Conservation (phyloP, 805 yeast species). For the Yarrowia divulgata region DNA sequence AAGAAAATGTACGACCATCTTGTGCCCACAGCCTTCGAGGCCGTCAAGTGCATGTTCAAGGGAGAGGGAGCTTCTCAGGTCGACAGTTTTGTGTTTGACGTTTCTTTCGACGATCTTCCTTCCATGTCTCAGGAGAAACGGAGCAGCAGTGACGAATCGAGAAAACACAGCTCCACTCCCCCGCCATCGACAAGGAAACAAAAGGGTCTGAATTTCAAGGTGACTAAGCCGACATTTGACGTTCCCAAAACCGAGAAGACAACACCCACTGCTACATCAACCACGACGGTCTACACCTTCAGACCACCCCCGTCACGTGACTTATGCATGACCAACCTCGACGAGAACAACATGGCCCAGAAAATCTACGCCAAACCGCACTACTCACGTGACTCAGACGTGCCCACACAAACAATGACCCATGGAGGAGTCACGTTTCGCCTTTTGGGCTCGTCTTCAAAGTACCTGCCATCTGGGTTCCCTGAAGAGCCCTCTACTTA, state of each 20-base stretch:
- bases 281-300: neutral
- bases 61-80: slow-evolving; percentile 1
- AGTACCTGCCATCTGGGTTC: slow-evolving; percentile 1
- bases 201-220: slow-evolving; percentile 2
- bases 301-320: slow-evolving; percentile 6
- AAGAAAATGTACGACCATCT: slow-evolving; percentile 4
- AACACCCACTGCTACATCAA: neutral
- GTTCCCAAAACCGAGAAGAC: neutral
- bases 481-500: neutral
- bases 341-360: neutral
- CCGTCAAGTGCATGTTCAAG: slow-evolving; percentile 30
- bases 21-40: slow-evolving; percentile 17
- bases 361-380: slow-evolving; percentile 21
- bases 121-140: slow-evolving; percentile 11
- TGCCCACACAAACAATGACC: slow-evolving; percentile 61
- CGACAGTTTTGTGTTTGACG: slow-evolving; percentile 17
- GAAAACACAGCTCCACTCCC: neutral
- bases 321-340: neutral
- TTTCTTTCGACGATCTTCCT: slow-evolving; percentile 18
- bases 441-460: slow-evolving; percentile 46
- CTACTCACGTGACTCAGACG: slow-evolving; percentile 58
- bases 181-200: slow-evolving; percentile 1
- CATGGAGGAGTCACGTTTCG: slow-evolving; percentile 66
- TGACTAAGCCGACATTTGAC: neutral
- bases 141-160: too few relatives aligned